Evolutionary conservation across 352 stramenopile species (phyloP).

Genomic region (Phytophthora citricola): DNA sequence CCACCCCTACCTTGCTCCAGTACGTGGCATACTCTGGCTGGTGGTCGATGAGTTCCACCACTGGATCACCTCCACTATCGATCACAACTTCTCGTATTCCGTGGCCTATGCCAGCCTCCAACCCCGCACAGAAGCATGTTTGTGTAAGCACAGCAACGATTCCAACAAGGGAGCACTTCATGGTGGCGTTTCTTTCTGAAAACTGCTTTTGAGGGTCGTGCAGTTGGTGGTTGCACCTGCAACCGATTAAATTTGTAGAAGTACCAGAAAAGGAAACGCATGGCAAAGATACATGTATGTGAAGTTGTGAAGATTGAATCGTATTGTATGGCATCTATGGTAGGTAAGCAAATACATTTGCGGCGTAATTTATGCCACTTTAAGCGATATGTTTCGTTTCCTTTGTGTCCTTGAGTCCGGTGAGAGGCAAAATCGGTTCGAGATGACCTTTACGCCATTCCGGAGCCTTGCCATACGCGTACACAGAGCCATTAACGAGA

Average conservation of each 20-base stretch:
- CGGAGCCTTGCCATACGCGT: conserved; percentile 73
- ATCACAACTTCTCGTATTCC: conserved; percentile 24
- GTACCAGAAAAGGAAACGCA: background rate
- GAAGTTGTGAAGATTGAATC: conserved; percentile 24
- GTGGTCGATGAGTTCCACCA: conserved; percentile 6
- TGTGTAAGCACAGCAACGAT: conserved; percentile 7
- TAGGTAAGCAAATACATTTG: conserved; percentile 11
- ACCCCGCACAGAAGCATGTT: conserved; percentile 3
- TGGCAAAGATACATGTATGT: conserved; percentile 1
- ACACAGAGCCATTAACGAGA: conserved; percentile 85
- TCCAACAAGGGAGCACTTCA: conserved; percentile 11
- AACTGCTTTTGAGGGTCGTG: too few species aligned
- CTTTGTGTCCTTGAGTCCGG: conserved; percentile 14
- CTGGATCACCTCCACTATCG: conserved; percentile 1
- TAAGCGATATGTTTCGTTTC: conserved; percentile 34
- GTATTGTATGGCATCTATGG: conserved; percentile 1
- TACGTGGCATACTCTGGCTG: conserved; percentile 5
- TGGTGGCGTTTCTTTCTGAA: conserved; percentile 4
- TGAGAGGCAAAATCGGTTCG: conserved; percentile 30
- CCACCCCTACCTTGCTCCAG: conserved; percentile 19
- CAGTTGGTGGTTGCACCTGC: too few species aligned
- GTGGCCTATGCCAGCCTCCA: background rate
- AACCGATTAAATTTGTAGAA: too few species aligned
- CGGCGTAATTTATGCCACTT: conserved; percentile 11
- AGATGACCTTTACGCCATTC: conserved; percentile 38